phyloP scores from a whole-genome alignment of 2,329 filamentous ascomycete genomes.

The Zymoseptoria pseudotritici region DNA sequence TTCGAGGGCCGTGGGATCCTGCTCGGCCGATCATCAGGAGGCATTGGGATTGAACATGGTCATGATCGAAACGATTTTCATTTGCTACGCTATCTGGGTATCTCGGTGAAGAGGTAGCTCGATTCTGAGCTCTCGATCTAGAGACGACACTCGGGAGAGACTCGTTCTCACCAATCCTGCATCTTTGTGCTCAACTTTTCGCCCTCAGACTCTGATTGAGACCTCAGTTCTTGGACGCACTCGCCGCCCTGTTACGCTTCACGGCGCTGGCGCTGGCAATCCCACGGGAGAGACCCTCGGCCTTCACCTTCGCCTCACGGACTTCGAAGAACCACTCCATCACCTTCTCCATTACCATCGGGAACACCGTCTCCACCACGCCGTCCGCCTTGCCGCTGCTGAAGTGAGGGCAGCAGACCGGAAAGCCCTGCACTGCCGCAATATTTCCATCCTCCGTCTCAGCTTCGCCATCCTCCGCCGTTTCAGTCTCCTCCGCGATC shows the following conservation, averaged over 20 bases:
- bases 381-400: background rate
- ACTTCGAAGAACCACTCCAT: background rate
- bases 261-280: background rate
- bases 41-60: constrained; percentile 9
- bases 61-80: background rate
- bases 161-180: too few relatives aligned
- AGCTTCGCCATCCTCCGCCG: background rate
- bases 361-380: background rate
- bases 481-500: background rate
- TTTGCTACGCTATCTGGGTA: background rate
- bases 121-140: too few relatives aligned
- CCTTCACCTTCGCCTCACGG: background rate
- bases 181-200: background rate
- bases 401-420: background rate
- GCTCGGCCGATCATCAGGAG: constrained; percentile 74
- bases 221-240: background rate
- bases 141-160: background rate
- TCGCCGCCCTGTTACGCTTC: background rate
- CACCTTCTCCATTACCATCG: background rate
- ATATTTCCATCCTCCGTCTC: background rate
- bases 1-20: constrained; percentile 95
- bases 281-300: background rate
- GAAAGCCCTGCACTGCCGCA: background rate
- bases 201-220: background rate
- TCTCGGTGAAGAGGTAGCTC: background rate